phyloP scores from a whole-genome alignment of 2,329 filamentous ascomycete species.

The Paraphoma sp. region DNA sequence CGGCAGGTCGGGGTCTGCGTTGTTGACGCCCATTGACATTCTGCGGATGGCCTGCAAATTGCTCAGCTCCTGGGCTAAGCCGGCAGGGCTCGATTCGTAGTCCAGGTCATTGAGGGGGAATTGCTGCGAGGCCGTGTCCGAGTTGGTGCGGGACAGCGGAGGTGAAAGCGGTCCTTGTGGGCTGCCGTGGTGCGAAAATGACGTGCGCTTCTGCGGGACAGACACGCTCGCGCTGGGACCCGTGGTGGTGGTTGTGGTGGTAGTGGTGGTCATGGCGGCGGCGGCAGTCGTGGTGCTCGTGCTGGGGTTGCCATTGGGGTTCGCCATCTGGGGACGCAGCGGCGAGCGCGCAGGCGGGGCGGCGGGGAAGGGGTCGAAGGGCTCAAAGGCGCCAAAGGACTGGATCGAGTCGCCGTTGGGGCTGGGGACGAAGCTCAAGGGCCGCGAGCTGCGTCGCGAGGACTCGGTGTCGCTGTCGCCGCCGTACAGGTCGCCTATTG shows the following conservation, averaged over 20 bases:
- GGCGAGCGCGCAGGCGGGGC: conserved; percentile 51
- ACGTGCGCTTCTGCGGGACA: conserved; percentile 2
- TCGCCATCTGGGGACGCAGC: conserved; percentile 46
- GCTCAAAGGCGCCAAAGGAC: conserved; percentile 28
- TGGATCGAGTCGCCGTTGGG: conserved; percentile 60
- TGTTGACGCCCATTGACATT: conserved; percentile 91
- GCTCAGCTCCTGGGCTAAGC: conserved; percentile 89
- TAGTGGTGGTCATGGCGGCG: neutral
- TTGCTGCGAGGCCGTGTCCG: conserved; percentile 60
- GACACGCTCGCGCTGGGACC: neutral
- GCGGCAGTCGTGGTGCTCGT: conserved; percentile 2
- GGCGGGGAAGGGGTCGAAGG: conserved; percentile 42
- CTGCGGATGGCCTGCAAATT: conserved; percentile 88
- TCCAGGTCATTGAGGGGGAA: conserved; percentile 83
- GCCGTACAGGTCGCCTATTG: conserved; percentile 89
- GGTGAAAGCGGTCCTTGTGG: conserved; percentile 44
- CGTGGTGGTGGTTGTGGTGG: conserved; percentile 5
- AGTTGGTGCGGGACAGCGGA: conserved; percentile 45
- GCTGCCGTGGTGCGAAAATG: conserved; percentile 13
- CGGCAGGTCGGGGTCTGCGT: conserved; percentile 75
- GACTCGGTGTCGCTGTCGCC: conserved; percentile 70
- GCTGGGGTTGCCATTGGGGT: conserved; percentile 10
- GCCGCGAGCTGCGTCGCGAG: conserved; percentile 64
- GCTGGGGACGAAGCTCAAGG: conserved; percentile 75
- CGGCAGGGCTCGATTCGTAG: conserved; percentile 87